A percentile compares a stretch with the other conserved stretches of the same genome.
phyloP scores from a whole-genome alignment of 208 protist species.

The Wallacemonas sp. region DNA sequence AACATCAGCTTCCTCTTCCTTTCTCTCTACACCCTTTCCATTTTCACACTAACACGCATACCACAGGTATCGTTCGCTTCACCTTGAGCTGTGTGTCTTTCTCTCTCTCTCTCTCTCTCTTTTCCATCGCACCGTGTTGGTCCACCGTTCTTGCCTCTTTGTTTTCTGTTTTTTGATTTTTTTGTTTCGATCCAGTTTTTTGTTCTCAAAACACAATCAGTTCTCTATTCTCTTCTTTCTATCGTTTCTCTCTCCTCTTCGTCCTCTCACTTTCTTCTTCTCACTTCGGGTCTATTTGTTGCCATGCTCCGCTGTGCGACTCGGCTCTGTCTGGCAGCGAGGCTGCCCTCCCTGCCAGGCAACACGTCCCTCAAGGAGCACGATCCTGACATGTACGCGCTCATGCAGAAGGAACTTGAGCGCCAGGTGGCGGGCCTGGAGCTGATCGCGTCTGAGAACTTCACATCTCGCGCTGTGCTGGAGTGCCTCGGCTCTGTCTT shows the following conservation, averaged over 20 bases:
- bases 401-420: conserved; percentile 42
- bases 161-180: not conserved
- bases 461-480: conserved; percentile 93
- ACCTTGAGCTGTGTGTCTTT: too few species aligned
- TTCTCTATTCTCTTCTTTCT: conserved; percentile 14
- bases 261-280: not conserved
- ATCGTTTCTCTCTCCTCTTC: not conserved
- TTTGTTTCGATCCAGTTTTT: not conserved
- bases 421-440: conserved; percentile 54
- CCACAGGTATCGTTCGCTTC: too few species aligned
- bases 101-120: too few species aligned
- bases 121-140: too few species aligned
- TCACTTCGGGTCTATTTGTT: too few species aligned
- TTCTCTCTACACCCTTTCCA: not conserved
- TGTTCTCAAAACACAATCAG: conserved; percentile 10
- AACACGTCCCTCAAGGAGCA: conserved; percentile 37
- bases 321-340: conserved; percentile 16
- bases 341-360: conserved; percentile 22
- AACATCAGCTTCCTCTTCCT: not conserved
- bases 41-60: not conserved
- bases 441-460: conserved; percentile 93
- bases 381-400: conserved; percentile 41
- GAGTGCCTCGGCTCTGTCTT: conserved; percentile 92
- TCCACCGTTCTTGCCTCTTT: too few species aligned
- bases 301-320: conserved; percentile 25